Base-by-base conservation (phyloP, 768 basidiomycete species). In the Boletus coccyginus region DNA sequence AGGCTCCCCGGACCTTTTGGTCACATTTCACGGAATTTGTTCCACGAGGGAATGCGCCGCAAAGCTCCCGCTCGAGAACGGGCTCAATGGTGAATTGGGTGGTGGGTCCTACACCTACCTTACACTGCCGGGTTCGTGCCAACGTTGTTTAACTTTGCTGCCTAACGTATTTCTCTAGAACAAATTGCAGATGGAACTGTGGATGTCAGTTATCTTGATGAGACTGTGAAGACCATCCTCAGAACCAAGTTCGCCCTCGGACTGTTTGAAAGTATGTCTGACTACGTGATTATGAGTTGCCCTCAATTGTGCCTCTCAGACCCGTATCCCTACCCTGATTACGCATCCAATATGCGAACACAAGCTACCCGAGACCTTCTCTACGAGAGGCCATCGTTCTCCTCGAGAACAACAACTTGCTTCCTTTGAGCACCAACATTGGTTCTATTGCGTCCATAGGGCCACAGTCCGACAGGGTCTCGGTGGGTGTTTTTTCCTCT, bases 251-350 rank as follows among this genome's bases (percentile, higher is more conserved):
- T 65, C 19, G 53, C 58, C 19, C 58, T 65, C 4, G 63, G 64
- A 19, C 76, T 88, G 0, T 87, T 88, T 57, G 86, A 88, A 69
- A 83, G 86, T 86, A 55, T 21, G 70, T 27, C 38, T n/a, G 12
- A 38, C n/a, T 14, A 46, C 12, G 12, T 3, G 3, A 16, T 17
- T n/a, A 35, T 11, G 35, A 51, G 6, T 29, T 42, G 32, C 14
- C 29, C 36, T 53, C 5, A 44, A 32, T 35, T n/a, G n/a, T 7
- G 31, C 13, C 43, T 51, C 13, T 36, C 53, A 57, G 57, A 62
- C 29, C 87, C 86, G 0, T 87, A 86, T 62, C 85, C 86, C 1
- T 88, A 87, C 60, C 69, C 69, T 2, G 82, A 87, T 64, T 87
- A 85, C 57, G 52, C 74, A 8, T 75, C 78, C 1, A 78, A 77